A percentile compares a stretch with the other conserved stretches of the same genome.
Conservation (phyloP, 345 rosid species). For the Eucalyptus curtisii region DNA sequence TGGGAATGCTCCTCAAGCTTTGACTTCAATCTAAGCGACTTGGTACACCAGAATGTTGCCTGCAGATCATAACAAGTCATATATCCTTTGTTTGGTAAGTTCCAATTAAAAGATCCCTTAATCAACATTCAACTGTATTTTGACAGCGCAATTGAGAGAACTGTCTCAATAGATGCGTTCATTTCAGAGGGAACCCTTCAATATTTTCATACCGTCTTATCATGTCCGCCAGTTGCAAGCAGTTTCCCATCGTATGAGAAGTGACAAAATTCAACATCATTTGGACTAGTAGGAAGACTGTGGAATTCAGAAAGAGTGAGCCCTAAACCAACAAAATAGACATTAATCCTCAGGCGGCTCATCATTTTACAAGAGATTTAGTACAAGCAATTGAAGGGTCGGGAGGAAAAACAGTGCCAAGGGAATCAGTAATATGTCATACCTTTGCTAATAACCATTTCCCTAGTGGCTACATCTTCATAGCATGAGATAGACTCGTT, state of each 20-base stretch:
- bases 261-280: constrained; percentile 48
- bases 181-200: background rate
- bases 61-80: background rate
- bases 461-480: constrained; percentile 36
- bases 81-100: background rate
- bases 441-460: constrained; percentile 39
- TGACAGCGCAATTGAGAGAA: background rate
- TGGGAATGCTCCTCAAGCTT: constrained; percentile 50
- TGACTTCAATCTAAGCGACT: constrained; percentile 29
- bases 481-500: constrained; percentile 42
- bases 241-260: constrained; percentile 65
- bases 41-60: constrained; percentile 60
- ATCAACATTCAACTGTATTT: background rate
- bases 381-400: background rate
- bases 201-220: constrained; percentile 36
- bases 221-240: constrained; percentile 64
- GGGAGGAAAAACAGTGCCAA: background rate
- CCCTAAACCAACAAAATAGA: constrained; percentile 13
- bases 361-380: background rate
- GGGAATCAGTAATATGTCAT: background rate
- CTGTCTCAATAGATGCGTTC: background rate
- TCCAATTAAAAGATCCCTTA: background rate
- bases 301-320: constrained; percentile 31
- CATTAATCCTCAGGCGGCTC: background rate
- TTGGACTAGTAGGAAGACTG: constrained; percentile 21